These are phyloP conservation scores for Trypanosoma rangeli DNA, from an alignment of 208 protist species.

Conservation along the genomic window DNA sequence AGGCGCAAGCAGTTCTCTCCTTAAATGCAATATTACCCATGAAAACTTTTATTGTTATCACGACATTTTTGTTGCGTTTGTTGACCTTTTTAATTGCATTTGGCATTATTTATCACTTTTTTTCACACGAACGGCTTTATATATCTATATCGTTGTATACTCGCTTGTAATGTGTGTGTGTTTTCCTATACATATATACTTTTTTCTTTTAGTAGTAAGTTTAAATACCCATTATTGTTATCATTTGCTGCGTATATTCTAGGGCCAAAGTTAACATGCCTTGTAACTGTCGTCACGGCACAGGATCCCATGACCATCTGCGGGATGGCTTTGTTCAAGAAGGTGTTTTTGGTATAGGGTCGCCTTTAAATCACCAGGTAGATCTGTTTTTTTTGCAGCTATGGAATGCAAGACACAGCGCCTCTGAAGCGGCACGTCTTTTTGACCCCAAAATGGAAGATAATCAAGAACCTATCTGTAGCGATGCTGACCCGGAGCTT, in stretches of 20 bases:
- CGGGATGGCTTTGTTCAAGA: conserved; percentile 61
- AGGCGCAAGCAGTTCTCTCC: conserved; percentile 38
- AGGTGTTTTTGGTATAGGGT: conserved; percentile 66
- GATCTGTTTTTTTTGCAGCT: conserved; percentile 60
- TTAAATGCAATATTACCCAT: not conserved
- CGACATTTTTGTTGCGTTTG: conserved; percentile 2
- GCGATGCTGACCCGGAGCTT: conserved; percentile 81
- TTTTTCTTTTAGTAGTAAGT: not conserved
- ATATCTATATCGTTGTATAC: not conserved
- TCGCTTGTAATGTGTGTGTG: not conserved
- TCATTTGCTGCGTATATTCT: conserved; percentile 2
- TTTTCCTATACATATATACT: not conserved
- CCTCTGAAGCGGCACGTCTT: conserved; percentile 46
- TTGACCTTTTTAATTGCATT: conserved; percentile 7
- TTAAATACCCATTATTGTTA: not conserved
- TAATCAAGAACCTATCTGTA: conserved; percentile 71
- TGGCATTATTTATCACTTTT: not conserved
- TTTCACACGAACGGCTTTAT: not conserved
- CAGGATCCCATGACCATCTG: conserved; percentile 77
- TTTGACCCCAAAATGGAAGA: conserved; percentile 46
- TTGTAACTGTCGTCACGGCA: conserved; percentile 80
- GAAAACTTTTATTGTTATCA: not conserved
- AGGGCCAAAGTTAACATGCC: conserved; percentile 41
- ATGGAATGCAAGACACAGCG: conserved; percentile 65
- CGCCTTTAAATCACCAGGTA: conserved; percentile 61